Evolutionary conservation across 2,329 filamentous ascomycete genomes (phyloP), one percentile per base, ranked within the genome.

Genomic region (Penicillium sp.): DNA sequence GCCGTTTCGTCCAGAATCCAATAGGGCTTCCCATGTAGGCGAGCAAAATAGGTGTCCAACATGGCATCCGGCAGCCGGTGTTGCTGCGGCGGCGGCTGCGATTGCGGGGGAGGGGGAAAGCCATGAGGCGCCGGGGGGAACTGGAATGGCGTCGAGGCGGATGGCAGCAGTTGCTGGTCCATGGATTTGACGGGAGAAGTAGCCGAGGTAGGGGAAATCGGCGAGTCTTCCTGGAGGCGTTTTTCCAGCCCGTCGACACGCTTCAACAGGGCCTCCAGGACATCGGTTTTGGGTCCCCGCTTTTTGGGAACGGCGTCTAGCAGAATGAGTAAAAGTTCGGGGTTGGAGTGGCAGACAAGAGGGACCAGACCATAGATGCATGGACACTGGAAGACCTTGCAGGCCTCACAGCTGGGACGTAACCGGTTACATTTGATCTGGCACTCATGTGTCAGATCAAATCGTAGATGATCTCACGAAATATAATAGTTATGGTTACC

Each of bases 391-490:
- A 95, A 94, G 49, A 93, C 84, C 68, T 88, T 87, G 63, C 88
- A 95, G 49, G 88, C 88, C 68, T 94, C 88, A 64, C 88, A 95
- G 40, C 86, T 85, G 31, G 88, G 88, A 42, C 87, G 82, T 57
- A 90, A 74, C 49, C 88, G 81, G 68, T 93, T 94, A 73, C 88
- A 95, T 74, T 95, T 95, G 72, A 95, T 95, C 88, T 94, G n/a
- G n/a, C n/a, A n/a, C n/a, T n/a, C n/a, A n/a, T n/a, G n/a, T n/a
- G n/a, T n/a, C n/a, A n/a, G n/a, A n/a, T n/a, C n/a, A n/a, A n/a
- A n/a, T n/a, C n/a, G n/a, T n/a, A n/a, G n/a, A 38, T 15, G 19
- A 50, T 19, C 72, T 94, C 94, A 59, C 88, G 81, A 75, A n/a
- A n/a, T n/a, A n/a, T n/a, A n/a, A n/a, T n/a, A n/a, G n/a, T n/a